Evolutionary conservation across 2,329 filamentous ascomycete genomes (phyloP).

Genomic region (Colletotrichum lupini): DNA sequence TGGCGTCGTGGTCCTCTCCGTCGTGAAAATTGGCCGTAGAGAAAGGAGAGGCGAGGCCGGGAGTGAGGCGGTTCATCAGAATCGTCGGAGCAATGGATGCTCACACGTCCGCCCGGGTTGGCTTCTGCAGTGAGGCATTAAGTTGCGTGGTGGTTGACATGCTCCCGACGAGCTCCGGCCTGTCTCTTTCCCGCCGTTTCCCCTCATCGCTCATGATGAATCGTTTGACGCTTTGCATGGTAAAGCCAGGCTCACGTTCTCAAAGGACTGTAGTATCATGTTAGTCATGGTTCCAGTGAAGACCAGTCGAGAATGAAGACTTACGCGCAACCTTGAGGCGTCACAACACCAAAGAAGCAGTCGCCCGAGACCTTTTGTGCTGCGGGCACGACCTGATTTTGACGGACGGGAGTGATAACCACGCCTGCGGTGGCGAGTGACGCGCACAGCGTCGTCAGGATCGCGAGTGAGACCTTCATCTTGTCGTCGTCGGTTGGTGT

Average conservation of each 20-base stretch:
- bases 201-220: conserved; percentile 4
- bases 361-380: conserved; percentile 49
- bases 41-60: neutral
- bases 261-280: conserved; percentile 1
- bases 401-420: conserved; percentile 64
- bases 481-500: conserved; percentile 35
- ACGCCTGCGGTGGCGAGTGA: conserved; percentile 63
- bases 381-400: conserved; percentile 61
- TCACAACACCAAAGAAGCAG: conserved; percentile 67
- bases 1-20: neutral
- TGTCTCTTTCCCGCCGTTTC: neutral
- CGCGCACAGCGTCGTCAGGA: conserved; percentile 55
- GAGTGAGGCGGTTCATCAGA: conserved; percentile 19
- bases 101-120: neutral
- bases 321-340: conserved; percentile 68
- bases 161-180: conserved; percentile 30
- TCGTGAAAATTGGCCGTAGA: neutral
- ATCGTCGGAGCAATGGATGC: neutral
- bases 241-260: neutral
- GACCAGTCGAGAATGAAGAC: conserved; percentile 38
- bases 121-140: neutral
- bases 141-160: neutral
- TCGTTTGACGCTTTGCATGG: neutral
- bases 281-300: neutral
- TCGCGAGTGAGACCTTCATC: conserved; percentile 53